These are phyloP conservation scores for Chlamydomonas urium DNA, from an alignment of 139 green algal genomes.

Conservation along the genomic window DNA sequence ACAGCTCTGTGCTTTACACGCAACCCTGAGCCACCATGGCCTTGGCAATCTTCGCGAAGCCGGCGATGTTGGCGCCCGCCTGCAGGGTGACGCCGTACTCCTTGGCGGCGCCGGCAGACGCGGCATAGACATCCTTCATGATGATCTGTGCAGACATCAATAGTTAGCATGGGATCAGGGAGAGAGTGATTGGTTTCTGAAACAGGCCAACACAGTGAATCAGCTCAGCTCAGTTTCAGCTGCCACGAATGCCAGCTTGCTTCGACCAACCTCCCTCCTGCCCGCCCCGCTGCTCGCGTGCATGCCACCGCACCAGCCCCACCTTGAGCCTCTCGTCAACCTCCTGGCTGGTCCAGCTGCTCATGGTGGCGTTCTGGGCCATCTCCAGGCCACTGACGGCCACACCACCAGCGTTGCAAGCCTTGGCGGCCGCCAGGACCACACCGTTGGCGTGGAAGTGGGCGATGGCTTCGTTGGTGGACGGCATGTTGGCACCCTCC, in stretches of 20 bases:
- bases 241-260: too few species aligned
- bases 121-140: constrained; percentile 58
- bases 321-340: constrained; percentile 63
- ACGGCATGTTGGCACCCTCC: constrained; percentile 88
- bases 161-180: too few species aligned
- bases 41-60: constrained; percentile 67
- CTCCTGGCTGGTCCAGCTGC: constrained; percentile 60
- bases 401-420: constrained; percentile 64
- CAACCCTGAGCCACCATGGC: constrained; percentile 61
- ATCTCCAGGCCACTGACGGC: constrained; percentile 81
- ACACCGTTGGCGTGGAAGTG: constrained; percentile 50
- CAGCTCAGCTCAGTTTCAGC: too few species aligned
- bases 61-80: constrained; percentile 69
- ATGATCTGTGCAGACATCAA: too few species aligned
- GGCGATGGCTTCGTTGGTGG: constrained; percentile 54
- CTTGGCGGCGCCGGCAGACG: constrained; percentile 40
- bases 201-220: too few species aligned
- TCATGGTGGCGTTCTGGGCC: constrained; percentile 71
- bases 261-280: too few species aligned
- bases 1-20: too few species aligned
- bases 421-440: constrained; percentile 67
- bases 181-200: too few species aligned
- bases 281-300: too few species aligned
- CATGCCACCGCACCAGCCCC: too few species aligned
- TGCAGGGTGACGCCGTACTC: constrained; percentile 55